Evolutionary conservation across 495 filamentous ascomycete genomes (phyloP).

Genomic region (Neurospora sp.): DNA sequence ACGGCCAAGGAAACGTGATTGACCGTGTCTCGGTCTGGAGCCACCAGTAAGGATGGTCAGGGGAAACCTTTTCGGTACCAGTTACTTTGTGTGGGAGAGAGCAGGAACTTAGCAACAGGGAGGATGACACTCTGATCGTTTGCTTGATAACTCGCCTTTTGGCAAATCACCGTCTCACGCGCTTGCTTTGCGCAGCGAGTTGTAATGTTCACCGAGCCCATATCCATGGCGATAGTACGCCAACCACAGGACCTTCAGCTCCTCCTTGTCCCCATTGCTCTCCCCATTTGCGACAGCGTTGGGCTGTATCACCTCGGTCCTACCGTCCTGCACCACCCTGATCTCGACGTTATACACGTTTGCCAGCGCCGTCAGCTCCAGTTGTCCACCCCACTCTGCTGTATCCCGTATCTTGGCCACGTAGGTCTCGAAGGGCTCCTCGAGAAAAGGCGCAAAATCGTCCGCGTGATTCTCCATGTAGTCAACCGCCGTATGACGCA

Average conservation of each 20-base stretch:
- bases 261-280: slow-evolving; percentile 11
- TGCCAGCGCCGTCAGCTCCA: slow-evolving; percentile 79
- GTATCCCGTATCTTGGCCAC: slow-evolving; percentile 71
- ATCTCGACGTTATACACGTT: slow-evolving; percentile 74
- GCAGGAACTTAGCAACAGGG: background rate
- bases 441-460: slow-evolving; percentile 57
- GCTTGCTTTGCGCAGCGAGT: slow-evolving; percentile 55
- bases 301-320: slow-evolving; percentile 62
- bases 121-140: background rate
- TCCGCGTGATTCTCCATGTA: slow-evolving; percentile 43
- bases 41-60: background rate
- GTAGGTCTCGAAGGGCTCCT: slow-evolving; percentile 69
- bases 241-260: slow-evolving; percentile 59
- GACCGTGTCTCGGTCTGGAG: slow-evolving; percentile 51
- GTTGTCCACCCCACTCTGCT: slow-evolving; percentile 92
- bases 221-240: slow-evolving; percentile 91
- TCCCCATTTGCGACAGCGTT: slow-evolving; percentile 19
- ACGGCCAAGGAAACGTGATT: slow-evolving; percentile 41
- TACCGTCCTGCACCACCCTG: slow-evolving; percentile 75
- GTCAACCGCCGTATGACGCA: slow-evolving; percentile 46
- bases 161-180: slow-evolving; percentile 12
- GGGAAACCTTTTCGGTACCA: background rate
- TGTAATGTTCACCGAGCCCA: slow-evolving; percentile 94
- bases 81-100: background rate
- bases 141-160: background rate